A percentile compares a stretch with the other conserved stretches of the same genome.
Evolutionary conservation across 2,329 filamentous ascomycete genomes (phyloP).

Genomic region (Thelonectria discophora): DNA sequence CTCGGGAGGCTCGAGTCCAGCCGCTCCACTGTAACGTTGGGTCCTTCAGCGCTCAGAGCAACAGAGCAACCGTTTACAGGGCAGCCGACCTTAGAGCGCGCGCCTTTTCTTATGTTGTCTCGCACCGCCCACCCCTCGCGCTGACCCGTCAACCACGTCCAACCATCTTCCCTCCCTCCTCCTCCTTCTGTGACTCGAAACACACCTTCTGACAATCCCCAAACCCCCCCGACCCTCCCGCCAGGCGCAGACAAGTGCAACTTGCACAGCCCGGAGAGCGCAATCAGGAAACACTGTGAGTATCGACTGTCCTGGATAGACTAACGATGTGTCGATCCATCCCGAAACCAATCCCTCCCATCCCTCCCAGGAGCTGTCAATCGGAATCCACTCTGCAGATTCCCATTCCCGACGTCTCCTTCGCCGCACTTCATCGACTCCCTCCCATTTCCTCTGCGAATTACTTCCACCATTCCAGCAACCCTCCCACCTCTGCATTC

Average conservation of each 20-base stretch:
- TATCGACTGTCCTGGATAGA: background rate
- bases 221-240: constrained; percentile 14
- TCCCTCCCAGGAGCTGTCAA: background rate
- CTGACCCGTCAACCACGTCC: constrained; percentile 12
- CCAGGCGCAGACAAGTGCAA: background rate
- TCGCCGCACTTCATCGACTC: background rate
- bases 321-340: background rate
- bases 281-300: background rate
- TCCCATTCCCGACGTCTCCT: constrained; percentile 11
- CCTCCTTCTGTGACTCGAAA: constrained; percentile 22
- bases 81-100: constrained; percentile 12
- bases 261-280: background rate
- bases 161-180: constrained; percentile 20
- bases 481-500: constrained; percentile 3
- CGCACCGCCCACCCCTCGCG: constrained; percentile 9
- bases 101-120: constrained; percentile 13
- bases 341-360: background rate
- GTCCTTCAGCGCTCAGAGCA: constrained; percentile 14
- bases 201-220: constrained; percentile 19
- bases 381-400: constrained; percentile 5
- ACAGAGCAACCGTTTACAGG: constrained; percentile 1
- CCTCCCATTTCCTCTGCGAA: constrained; percentile 4
- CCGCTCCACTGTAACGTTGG: constrained; percentile 18
- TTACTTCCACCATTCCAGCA: constrained; percentile 20
- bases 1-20: constrained; percentile 3